Conservation (phyloP, 345 rosid species). For the Arabidopsis thaliana region TAIR10.1 NC_003070.9:16478001-16478500, state of each 20-base stretch:
- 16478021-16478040: too few relatives aligned
- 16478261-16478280: conserved; percentile 18
- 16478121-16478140: too few relatives aligned
- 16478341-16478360: neutral
- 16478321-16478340: neutral
- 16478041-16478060: too few relatives aligned
- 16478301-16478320: neutral
- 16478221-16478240: neutral
- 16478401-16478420: conserved; percentile 15
- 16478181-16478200: neutral
- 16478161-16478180: too few relatives aligned
- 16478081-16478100: too few relatives aligned
- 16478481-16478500: conserved; percentile 20
- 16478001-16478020: too few relatives aligned
- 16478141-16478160: too few relatives aligned
- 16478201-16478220: conserved; percentile 1
- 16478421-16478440: neutral
- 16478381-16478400: neutral
- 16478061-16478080: too few relatives aligned
- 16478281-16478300: neutral
- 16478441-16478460: conserved; percentile 13
- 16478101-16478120: too few relatives aligned
- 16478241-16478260: neutral
- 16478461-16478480: conserved; percentile 13
- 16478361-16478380: conserved; percentile 2